Percentiles rank a stretch among this genome's conserved stretches.
These are phyloP conservation scores for Acacia concinna DNA, from an alignment of 331 rosid species.

Conservation along the genomic window DNA sequence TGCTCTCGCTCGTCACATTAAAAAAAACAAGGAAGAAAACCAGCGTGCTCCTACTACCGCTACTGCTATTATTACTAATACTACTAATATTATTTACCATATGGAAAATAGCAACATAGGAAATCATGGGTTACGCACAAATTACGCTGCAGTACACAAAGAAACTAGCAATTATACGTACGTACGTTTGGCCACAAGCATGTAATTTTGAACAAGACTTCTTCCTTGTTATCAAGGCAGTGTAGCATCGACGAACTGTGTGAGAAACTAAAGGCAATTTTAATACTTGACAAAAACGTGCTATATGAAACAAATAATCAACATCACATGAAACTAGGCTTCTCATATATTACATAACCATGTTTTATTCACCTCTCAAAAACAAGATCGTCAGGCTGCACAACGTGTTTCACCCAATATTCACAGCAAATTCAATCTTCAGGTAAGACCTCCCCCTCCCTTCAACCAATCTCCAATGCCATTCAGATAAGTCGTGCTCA, in stretches of 20 bases:
- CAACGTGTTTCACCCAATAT: not conserved
- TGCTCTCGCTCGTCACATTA: not conserved
- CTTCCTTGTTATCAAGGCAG: not conserved
- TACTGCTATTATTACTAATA: not conserved
- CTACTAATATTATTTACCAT: not conserved
- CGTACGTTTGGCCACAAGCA: not conserved
- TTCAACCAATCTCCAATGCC: not conserved
- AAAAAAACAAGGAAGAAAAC: too few relatives aligned
- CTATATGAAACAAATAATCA: not conserved
- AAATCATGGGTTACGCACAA: not conserved
- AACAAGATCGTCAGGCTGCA: not conserved
- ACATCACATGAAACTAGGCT: not conserved
- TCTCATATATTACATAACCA: not conserved
- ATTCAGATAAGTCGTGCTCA: not conserved
- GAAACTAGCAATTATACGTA: too few relatives aligned
- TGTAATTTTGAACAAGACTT: not conserved
- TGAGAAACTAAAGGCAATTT: not conserved
- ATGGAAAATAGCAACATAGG: not conserved
- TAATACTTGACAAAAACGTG: not conserved
- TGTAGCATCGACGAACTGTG: too few relatives aligned
- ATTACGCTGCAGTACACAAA: too few relatives aligned
- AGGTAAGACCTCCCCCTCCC: not conserved
- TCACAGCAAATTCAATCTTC: not conserved
- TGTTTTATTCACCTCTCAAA: not conserved
- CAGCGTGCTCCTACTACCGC: not conserved